Evolutionary conservation across 1,139 yeast genomes (phyloP), one percentile per base, ranked within the genome.

Genomic region (Taiozyma sp.): DNA sequence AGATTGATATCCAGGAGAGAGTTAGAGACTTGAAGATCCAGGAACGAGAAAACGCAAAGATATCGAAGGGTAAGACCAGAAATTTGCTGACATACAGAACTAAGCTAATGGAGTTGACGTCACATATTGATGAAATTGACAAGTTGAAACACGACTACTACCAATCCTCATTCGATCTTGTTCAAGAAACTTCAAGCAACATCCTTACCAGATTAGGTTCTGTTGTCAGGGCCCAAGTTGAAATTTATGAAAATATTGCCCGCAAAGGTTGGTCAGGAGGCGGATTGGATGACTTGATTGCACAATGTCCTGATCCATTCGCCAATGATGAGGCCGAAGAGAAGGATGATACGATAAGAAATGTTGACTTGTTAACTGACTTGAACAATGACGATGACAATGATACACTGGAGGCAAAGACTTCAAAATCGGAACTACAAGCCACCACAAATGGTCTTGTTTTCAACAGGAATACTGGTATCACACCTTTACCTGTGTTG

Each of bases 241-340:
- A 88, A 61, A 81, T 89, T 7, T 84, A 81, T 59, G 96, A 87
- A 62, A 85, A 87, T 23, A 81, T 90, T 38, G 96, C 96, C 0
- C 76, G 83, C 52, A 89, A 89, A 65, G 95, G 96, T 9, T 85
- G 92, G 90, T 77, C 87, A 12, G 96, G 96, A 10, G 93, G 93
- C 23, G 96, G 96, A 0, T 69, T 88, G 42, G 96, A 89, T 63
- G 84, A 79, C 30, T 69, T 89, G 49, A 70, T 83, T 43, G 67
- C 75, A n/a, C 66, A 74, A 46, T 74, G 83, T 13, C 81, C 81
- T 3, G 84, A 80, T 59, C 75, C 81, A 3, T 79, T 80, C 61
- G 66, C 59, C 24, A 47, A 32, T 44, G 44, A 49, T 14, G 39
- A 44, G 4, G 30, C 28, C 16, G 44, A 40, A 8, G 40, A 24